Evolutionary conservation across 148 eudicot species (phyloP), one percentile per base, ranked within the genome.

Genomic region (Fagopyrum homotropicum): DNA sequence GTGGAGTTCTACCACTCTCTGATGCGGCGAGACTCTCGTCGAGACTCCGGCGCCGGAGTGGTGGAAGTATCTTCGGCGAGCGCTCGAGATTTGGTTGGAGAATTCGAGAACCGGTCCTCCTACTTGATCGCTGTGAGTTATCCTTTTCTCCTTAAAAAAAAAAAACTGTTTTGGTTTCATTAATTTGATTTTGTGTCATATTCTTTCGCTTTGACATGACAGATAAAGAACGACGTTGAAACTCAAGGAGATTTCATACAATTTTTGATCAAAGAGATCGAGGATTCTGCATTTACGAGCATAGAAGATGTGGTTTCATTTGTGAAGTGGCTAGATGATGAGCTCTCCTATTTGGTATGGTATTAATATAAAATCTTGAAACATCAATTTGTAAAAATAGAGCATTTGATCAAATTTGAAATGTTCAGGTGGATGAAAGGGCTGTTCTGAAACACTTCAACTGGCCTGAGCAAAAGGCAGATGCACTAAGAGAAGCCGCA

Each of bases 381-480:
- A 63, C 6, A 63, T 44, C 30, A 12, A 29, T 63, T 30, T 30
- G 45, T 63, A 43, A 35, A 35, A 35, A 63, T 12, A 16, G 45
- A 29, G 45, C 4, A 19, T 2, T 63, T 30, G 3, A 66, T 66
- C 71, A 14, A 66, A 66, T 40, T 9, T 66, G 71, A 15, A 66
- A 11, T 66, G 47, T 66, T 66, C 47, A 72, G 74, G 74, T 72
- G 54, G 98, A 95, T 81, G 98, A 95, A 77, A 92, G 98, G 81
- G 98, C 97, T 6, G 98, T 95, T 69, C 81, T 95, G 46, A 95
- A 95, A 79, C 98, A 95, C 80, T 95, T 95, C 19, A 78, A 90
- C 45, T 95, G 98, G 98, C 98, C 98, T 0, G 98, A 95, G 84
- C 82, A 90, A 66, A 95, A 90, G 80, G 98, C 98, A 0, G 98